Evolutionary conservation across 768 basidiomycete species (phyloP), one percentile per base, ranked within the genome.

Genomic region (Leccinum arenicola): DNA sequence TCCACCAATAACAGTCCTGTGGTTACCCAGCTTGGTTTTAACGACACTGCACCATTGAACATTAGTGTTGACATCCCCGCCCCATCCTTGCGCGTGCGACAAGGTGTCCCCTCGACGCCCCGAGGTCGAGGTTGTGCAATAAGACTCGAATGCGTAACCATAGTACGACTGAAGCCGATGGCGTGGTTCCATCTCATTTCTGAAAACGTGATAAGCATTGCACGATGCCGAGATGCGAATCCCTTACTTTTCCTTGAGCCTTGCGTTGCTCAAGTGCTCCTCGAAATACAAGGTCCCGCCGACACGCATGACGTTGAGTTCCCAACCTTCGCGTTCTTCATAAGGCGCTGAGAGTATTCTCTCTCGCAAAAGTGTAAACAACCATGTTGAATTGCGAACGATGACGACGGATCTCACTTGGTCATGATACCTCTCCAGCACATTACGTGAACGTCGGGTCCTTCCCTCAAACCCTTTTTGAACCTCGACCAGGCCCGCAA

Each of bases 351-450:
- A 87, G 72, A 95, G 73, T 65, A 95, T 87, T 71, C 91, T 93
- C 74, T 55, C 80, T 78, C 79, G 70, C 73, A 57, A 63, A 66
- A 67, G 67, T 51, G 43, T 64, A 51, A 62, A 65, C 17, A 57
- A 43, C 9, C 29, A 50, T 14, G 51, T 50, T 47, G 45, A 36
- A 17, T 52, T 17, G 14, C 3, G 49, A 45, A 49, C 31, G 54
- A 61, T 62, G 31, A 47, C 19, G 21, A 55, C 3, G 14, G 14
- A 47, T 70, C 81, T 76, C 71, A 92, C 89, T 86, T 93, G 60
- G 93, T 93, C 79, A 93, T 84, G 54, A 93, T 81, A 11, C 92
- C 92, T 66, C 92, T 79, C 92, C 92, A 95, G 10, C 81, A 76
- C 54, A 90, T 78, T 29, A 88, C 80, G 1, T 78, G 81, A 27